A percentile compares a stretch with the other conserved stretches of the same genome.
Evolutionary conservation across 1,284 basidiomycete species (phyloP).

Genomic region (Thecaphora thlaspeos): DNA sequence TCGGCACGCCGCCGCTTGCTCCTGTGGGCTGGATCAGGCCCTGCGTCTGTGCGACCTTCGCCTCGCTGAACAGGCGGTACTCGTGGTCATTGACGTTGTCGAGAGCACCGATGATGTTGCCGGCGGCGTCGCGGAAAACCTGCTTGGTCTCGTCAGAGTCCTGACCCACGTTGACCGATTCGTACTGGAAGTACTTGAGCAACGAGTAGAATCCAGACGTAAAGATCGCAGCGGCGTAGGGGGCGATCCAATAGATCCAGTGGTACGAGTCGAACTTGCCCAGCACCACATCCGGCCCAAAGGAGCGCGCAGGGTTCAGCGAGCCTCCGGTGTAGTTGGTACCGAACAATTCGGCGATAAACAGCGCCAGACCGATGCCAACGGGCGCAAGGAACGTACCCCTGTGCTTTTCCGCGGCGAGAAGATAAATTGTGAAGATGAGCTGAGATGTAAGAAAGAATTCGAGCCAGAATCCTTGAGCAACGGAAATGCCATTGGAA

Average conservation of each 20-base stretch:
- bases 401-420: slow-evolving; percentile 62
- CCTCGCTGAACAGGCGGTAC: slow-evolving; percentile 10
- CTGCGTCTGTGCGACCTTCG: slow-evolving; percentile 8
- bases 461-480: slow-evolving; percentile 57
- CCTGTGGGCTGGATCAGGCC: slow-evolving; percentile 5
- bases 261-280: slow-evolving; percentile 23
- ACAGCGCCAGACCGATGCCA: slow-evolving; percentile 44
- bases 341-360: slow-evolving; percentile 36
- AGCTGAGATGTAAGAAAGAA: slow-evolving; percentile 61
- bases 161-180: slow-evolving; percentile 41
- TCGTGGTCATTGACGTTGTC: slow-evolving; percentile 30
- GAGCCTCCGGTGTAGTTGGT: slow-evolving; percentile 48
- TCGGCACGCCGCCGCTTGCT: background rate
- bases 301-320: slow-evolving; percentile 44
- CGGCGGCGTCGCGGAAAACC: slow-evolving; percentile 31
- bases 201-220: slow-evolving; percentile 32
- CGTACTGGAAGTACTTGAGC: slow-evolving; percentile 37
- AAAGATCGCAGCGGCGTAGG: slow-evolving; percentile 35
- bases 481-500: slow-evolving; percentile 43
- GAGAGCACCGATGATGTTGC: slow-evolving; percentile 33
- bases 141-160: slow-evolving; percentile 36
- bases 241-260: slow-evolving; percentile 46
- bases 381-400: slow-evolving; percentile 49
- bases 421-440: slow-evolving; percentile 58
- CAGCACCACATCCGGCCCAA: slow-evolving; percentile 37